phyloP scores from a whole-genome alignment of 1,139 yeast species.

The Pichia sp. region DNA sequence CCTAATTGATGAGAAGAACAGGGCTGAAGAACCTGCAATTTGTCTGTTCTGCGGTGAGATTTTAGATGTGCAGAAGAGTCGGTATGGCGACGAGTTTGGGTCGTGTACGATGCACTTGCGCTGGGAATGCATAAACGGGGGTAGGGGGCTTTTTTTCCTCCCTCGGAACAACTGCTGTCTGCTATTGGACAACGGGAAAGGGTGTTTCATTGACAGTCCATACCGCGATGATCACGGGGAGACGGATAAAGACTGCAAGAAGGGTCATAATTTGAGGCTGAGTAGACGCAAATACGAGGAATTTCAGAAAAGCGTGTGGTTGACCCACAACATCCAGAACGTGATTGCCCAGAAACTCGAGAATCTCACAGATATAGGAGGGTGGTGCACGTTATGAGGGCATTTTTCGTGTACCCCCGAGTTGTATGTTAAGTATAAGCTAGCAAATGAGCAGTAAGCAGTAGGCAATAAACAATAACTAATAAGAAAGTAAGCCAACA shows the following conservation, averaged over 20 bases:
- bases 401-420: not conserved
- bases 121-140: conserved; percentile 61
- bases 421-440: not conserved
- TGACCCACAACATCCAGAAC: conserved; percentile 75
- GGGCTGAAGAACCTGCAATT: conserved; percentile 71
- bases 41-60: conserved; percentile 82
- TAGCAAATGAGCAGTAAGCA: too few relatives aligned
- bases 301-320: conserved; percentile 65
- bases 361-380: conserved; percentile 78
- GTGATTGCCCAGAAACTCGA: conserved; percentile 76
- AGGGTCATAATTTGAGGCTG: conserved; percentile 68
- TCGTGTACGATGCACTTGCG: conserved; percentile 63
- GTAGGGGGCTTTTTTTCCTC: conserved; percentile 68
- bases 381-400: conserved; percentile 82
- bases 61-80: conserved; percentile 59
- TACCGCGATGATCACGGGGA: conserved; percentile 87
- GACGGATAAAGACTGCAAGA: conserved; percentile 66
- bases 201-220: conserved; percentile 83
- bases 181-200: conserved; percentile 59
- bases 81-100: conserved; percentile 51
- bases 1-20: conserved; percentile 35
- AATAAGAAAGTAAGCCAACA: too few relatives aligned
- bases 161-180: conserved; percentile 71
- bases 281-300: conserved; percentile 62
- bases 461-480: too few relatives aligned